A percentile compares a stretch with the other conserved stretches of the same genome.
phyloP scores from a whole-genome alignment of 192 early-diverging fungal species.

The Kickxella alabastrina region DNA sequence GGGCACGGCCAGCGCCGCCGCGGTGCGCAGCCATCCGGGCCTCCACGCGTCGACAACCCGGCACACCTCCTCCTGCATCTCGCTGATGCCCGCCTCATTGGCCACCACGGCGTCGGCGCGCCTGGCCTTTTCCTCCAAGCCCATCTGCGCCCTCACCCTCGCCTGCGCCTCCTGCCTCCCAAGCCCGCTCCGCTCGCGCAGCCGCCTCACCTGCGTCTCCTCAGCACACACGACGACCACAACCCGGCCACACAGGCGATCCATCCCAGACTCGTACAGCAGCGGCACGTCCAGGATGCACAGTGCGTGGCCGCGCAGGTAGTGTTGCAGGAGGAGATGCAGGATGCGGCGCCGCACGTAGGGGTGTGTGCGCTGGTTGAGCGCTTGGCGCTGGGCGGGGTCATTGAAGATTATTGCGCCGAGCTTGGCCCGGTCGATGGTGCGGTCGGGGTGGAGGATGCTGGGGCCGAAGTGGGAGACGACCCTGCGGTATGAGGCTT shows the following conservation, averaged over 20 bases:
- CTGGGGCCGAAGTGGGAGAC: constrained; percentile 71
- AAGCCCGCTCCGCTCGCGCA: constrained; percentile 70
- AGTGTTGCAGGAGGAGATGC: constrained; percentile 60
- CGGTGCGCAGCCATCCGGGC: constrained; percentile 20
- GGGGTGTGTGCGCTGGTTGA: constrained; percentile 89
- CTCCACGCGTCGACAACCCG: constrained; percentile 18
- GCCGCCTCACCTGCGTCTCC: constrained; percentile 66
- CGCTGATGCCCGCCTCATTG: constrained; percentile 54
- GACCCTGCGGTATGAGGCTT: constrained; percentile 67
- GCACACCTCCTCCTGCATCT: constrained; percentile 28
- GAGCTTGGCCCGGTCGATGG: constrained; percentile 71
- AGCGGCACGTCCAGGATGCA: constrained; percentile 92
- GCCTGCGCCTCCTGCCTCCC: constrained; percentile 56
- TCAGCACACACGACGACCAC: constrained; percentile 76
- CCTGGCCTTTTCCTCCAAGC: constrained; percentile 69
- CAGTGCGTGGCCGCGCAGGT: constrained; percentile 62
- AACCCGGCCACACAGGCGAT: constrained; percentile 64
- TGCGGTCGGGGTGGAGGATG: constrained; percentile 55
- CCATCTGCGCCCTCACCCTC: constrained; percentile 80
- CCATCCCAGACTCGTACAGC: constrained; percentile 79
- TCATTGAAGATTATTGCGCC: constrained; percentile 79
- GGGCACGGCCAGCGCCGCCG: constrained; percentile 30
- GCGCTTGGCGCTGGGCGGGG: constrained; percentile 58
- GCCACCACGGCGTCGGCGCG: constrained; percentile 82
- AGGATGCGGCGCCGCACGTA: constrained; percentile 80